Evolutionary conservation across 2,329 filamentous ascomycete genomes (phyloP).

Genomic region (Calonectria naviculata): DNA sequence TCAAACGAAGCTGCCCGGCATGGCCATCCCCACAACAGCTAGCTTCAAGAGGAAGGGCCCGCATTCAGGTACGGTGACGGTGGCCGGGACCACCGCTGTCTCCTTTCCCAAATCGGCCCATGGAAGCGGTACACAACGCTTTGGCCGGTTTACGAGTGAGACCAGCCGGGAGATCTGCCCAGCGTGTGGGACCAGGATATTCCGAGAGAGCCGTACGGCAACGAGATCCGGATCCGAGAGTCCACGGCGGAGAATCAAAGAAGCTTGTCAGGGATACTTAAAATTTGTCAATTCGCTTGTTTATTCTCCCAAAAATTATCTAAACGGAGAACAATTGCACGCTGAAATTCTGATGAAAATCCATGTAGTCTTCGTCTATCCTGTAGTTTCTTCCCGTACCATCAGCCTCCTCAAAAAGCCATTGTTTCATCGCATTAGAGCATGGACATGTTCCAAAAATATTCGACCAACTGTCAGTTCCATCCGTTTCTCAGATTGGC

Average conservation of each 20-base stretch:
- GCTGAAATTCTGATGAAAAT: neutral
- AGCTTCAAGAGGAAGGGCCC: neutral
- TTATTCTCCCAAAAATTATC: neutral
- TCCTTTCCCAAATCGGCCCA: neutral
- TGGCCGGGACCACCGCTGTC: neutral
- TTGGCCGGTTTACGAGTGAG: neutral
- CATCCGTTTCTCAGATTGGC: neutral
- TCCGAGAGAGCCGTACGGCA: neutral
- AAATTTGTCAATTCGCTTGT: neutral
- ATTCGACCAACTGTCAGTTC: neutral
- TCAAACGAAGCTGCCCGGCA: neutral
- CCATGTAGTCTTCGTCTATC: neutral
- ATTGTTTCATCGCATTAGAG: neutral
- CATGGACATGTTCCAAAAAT: neutral
- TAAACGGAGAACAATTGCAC: too few relatives aligned
- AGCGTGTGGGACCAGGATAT: neutral
- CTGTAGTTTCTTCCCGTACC: neutral
- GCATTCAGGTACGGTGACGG: neutral
- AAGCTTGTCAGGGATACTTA: neutral
- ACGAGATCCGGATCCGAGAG: neutral
- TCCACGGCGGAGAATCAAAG: neutral
- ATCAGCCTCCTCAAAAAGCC: neutral
- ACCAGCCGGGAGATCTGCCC: neutral
- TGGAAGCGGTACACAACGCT: neutral
- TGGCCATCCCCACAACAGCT: neutral